These are phyloP conservation scores for Cucumis cinereus DNA, from an alignment of 306 rosid species.

Conservation along the genomic window DNA sequence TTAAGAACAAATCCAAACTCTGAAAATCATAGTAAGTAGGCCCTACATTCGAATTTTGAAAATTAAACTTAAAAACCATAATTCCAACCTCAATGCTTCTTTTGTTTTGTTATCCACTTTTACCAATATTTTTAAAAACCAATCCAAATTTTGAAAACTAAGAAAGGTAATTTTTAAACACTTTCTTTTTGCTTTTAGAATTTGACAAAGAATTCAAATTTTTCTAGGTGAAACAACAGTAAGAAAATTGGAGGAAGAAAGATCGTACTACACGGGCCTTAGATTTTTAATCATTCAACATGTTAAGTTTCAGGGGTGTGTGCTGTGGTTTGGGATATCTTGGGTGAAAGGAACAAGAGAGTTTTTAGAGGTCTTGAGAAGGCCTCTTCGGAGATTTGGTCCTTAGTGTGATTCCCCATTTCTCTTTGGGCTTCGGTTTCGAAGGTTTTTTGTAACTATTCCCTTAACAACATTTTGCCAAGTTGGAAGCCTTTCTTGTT, in stretches of 20 bases:
- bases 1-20: background rate
- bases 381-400: too few relatives aligned
- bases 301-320: background rate
- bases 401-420: too few relatives aligned
- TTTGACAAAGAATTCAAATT: background rate
- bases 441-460: too few relatives aligned
- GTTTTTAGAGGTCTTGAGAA: too few relatives aligned
- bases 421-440: too few relatives aligned
- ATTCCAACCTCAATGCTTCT: too few relatives aligned
- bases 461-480: too few relatives aligned
- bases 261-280: background rate
- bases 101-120: background rate
- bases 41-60: background rate
- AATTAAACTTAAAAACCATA: background rate
- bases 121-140: background rate
- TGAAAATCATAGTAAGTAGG: background rate
- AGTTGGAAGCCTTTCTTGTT: too few relatives aligned
- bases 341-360: too few relatives aligned
- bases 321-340: too few relatives aligned
- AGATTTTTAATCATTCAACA: background rate
- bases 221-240: background rate
- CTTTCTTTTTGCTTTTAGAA: background rate
- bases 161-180: too few relatives aligned
- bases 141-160: background rate
- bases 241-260: background rate